These are phyloP conservation scores for Fusarium haematococcum DNA, from an alignment of 2,329 filamentous ascomycete genomes.

Conservation along the genomic window DNA sequence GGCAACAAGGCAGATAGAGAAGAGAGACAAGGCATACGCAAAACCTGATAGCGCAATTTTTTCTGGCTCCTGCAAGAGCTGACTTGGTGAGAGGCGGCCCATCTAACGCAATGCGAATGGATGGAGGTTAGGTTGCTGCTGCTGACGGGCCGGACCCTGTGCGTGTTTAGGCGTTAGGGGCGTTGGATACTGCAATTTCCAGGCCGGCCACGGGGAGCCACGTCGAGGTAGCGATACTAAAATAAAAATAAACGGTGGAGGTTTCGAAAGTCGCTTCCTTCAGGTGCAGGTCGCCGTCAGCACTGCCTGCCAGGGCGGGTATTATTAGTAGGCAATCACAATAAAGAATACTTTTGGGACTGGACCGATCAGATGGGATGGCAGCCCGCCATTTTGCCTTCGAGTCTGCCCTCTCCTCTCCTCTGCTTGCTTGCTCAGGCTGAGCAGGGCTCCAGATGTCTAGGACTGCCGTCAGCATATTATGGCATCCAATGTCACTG, in stretches of 20 bases:
- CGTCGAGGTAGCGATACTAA: constrained; percentile 26
- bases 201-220: constrained; percentile 33
- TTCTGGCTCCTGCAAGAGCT: neutral
- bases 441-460: neutral
- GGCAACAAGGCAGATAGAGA: neutral
- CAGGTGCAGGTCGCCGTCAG: constrained; percentile 34
- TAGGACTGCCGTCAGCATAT: constrained; percentile 15
- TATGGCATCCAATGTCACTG: constrained; percentile 24
- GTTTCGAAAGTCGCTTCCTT: constrained; percentile 34
- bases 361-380: neutral
- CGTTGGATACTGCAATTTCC: constrained; percentile 40
- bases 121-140: constrained; percentile 26
- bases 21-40: neutral
- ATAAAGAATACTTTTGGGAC: neutral
- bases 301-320: constrained; percentile 33
- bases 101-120: constrained; percentile 20
- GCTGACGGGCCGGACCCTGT: constrained; percentile 32
- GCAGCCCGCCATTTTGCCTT: constrained; percentile 1
- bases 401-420: neutral
- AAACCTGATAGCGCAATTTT: neutral
- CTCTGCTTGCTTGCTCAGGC: neutral
- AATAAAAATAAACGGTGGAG: constrained; percentile 37
- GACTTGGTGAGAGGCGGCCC: neutral
- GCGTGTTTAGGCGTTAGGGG: constrained; percentile 29
- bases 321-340: constrained; percentile 23